Conservation (phyloP, 1,284 basidiomycete genomes). For the Cutaneotrichosporon dermatis region DNA sequence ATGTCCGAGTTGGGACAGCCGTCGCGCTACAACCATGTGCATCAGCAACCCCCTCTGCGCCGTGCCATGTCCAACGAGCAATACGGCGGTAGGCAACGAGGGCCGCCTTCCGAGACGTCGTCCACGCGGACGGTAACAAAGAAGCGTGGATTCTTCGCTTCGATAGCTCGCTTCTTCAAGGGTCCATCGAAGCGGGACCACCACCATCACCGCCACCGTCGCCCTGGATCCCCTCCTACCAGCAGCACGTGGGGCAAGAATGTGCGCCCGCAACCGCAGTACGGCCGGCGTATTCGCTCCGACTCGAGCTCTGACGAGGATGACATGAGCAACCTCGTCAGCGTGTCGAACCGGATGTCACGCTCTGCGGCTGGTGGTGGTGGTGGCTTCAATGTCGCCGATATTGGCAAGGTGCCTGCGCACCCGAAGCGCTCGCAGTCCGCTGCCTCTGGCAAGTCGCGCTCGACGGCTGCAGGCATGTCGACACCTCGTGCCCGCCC, state of each 20-base stretch:
- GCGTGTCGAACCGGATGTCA: slow-evolving; percentile 40
- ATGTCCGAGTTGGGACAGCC: slow-evolving; percentile 38
- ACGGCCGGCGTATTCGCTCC: slow-evolving; percentile 24
- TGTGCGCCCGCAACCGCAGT: neutral
- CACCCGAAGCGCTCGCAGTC: slow-evolving; percentile 19
- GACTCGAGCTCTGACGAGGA: slow-evolving; percentile 43
- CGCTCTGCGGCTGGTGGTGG: neutral
- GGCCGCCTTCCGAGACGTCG: slow-evolving; percentile 32
- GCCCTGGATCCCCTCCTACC: neutral
- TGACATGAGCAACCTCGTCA: slow-evolving; percentile 31
- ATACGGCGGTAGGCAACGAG: neutral
- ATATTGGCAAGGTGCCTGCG: slow-evolving; percentile 26
- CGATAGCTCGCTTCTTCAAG: slow-evolving; percentile 43
- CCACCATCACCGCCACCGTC: slow-evolving; percentile 13
- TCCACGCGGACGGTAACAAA: slow-evolving; percentile 25
- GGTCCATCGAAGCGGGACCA: slow-evolving; percentile 11
- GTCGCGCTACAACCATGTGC: slow-evolving; percentile 6
- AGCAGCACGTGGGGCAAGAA: neutral
- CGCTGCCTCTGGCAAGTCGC: slow-evolving; percentile 29
- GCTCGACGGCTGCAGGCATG: slow-evolving; percentile 26
- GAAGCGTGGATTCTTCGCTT: slow-evolving; percentile 46
- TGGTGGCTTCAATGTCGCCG: slow-evolving; percentile 36
- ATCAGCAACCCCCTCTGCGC: slow-evolving; percentile 18
- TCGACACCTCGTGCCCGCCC: slow-evolving; percentile 5
- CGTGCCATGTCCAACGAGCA: slow-evolving; percentile 40